Base-by-base conservation (phyloP, 208 protist genomes). In the Strigomonas galati region DNA sequence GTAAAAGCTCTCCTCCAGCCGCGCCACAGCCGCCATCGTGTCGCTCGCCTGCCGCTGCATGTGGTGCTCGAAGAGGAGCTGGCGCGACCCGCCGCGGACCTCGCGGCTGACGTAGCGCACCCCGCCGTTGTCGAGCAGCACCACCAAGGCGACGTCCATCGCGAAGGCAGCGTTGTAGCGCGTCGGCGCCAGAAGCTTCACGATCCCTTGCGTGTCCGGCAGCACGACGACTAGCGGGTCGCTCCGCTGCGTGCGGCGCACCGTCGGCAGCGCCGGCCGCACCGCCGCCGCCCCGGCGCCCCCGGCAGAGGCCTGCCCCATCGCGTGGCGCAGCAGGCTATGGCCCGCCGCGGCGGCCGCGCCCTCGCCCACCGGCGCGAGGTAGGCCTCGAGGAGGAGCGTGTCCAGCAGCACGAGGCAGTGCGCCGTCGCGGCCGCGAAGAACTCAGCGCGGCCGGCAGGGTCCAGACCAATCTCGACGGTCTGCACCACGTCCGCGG, bases 61-160 rank as follows among this genome's bases (percentile, higher is more conserved):
- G 61, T 87, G 82, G 37, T 87, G 72, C 35, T 84, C 69, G 7
- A 57, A 31, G 35, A 91, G 71, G 23, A 91, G 67, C 15, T 67
- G 70, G 0, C 89, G 72, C 0, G 87, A 74, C 19, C 84, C 84
- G 7, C 84, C 81, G n/a, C 70, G 61, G 14, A 90, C 65, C 12
- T 62, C 44, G 5, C 87, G 87, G 58, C 76, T 69, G 12, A 93
- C 63, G 63, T 78, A 91, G 48, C 73, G 87, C 65, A 93, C 35
- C 31, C 71, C 78, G 15, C 79, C 79, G 62, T 79, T 72, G 44
- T 71, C 69, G 30, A 90, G 70, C 28, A 90, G 75, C 26, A 91
- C 67, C 1, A 93, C 63, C 23, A 85, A 54, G 27, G 83, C 87
- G n/a, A 88, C 70, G 60, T 91, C 84, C 37, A 91, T 37, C 26